Conservation (phyloP, 1,284 basidiomycete genomes). For the Exsudoporus floridanus region DNA sequence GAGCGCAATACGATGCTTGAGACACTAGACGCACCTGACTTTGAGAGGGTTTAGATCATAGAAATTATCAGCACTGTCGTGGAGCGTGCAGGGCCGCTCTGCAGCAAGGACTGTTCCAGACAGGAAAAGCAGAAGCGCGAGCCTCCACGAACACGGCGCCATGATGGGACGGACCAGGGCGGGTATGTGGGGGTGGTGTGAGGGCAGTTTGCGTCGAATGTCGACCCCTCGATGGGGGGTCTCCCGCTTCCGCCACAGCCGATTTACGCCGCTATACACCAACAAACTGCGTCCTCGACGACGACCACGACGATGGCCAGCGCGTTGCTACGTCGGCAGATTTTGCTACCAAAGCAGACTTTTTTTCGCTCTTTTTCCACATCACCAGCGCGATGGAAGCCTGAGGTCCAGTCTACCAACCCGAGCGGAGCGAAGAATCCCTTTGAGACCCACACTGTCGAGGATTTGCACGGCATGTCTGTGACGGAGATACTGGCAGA, state of each 20-base stretch:
- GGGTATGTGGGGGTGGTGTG: conserved; percentile 6
- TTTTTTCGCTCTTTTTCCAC: conserved; percentile 28
- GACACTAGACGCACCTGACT: conserved; percentile 41
- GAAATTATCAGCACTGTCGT: conserved; percentile 44
- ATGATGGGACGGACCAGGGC: conserved; percentile 5
- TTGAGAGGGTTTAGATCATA: conserved; percentile 64
- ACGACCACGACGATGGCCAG: conserved; percentile 34
- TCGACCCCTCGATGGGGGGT: conserved; percentile 31
- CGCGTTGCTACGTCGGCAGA: conserved; percentile 43
- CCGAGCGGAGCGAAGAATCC: conserved; percentile 42
- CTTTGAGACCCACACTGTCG: conserved; percentile 70
- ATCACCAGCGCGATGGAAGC: conserved; percentile 26
- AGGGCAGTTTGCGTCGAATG: conserved; percentile 1
- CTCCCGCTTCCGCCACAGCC: conserved; percentile 22
- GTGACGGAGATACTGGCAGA: conserved; percentile 79
- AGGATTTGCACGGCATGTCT: conserved; percentile 77
- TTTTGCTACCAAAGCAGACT: conserved; percentile 36
- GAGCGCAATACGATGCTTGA: not conserved
- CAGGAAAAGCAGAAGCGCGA: conserved; percentile 8
- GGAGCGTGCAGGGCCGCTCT: conserved; percentile 47
- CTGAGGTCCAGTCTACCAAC: conserved; percentile 27
- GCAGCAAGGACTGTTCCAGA: conserved; percentile 37
- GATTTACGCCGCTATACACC: conserved; percentile 26
- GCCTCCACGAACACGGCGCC: not conserved
- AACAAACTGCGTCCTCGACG: conserved; percentile 15